A percentile compares a stretch with the other conserved stretches of the same genome.
These are phyloP conservation scores for Malus domestica DNA, from an alignment of 306 rosid genomes.

Conservation along the genomic window DNA sequence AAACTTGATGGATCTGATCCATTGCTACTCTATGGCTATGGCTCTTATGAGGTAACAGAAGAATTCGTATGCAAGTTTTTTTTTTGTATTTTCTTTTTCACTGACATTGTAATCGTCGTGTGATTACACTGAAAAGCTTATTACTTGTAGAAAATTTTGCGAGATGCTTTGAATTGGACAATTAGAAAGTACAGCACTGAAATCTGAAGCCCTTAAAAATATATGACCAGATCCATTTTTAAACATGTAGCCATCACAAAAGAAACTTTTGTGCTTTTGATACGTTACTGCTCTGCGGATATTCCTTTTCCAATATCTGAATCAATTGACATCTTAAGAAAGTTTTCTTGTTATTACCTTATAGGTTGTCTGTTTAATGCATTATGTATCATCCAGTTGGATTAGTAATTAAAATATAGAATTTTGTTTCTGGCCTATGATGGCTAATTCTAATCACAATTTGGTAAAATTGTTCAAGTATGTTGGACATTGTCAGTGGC, in stretches of 20 bases:
- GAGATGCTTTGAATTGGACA: not conserved
- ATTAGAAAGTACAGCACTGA: conserved; percentile 57
- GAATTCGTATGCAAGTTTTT: not conserved
- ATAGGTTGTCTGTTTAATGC: not conserved
- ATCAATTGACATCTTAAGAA: not conserved
- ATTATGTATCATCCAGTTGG: not conserved
- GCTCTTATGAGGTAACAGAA: conserved; percentile 82
- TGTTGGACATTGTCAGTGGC: not conserved
- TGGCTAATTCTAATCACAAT: not conserved
- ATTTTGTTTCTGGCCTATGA: not conserved
- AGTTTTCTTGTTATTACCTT: not conserved
- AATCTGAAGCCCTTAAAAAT: conserved; percentile 49
- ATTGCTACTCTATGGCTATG: conserved; percentile 86
- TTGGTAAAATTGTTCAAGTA: not conserved
- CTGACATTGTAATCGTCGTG: conserved; percentile 10
- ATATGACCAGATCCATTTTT: conserved; percentile 61
- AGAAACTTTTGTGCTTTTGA: not conserved
- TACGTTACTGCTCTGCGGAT: not conserved
- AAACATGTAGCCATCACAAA: conserved; percentile 62
- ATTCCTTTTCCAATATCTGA: not conserved
- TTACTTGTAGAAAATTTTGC: conserved; percentile 3
- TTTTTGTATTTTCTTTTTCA: not conserved
- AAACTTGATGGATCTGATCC: conserved; percentile 92
- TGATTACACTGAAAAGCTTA: conserved; percentile 10
- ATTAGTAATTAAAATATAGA: not conserved